Base-by-base conservation (phyloP, 352 stramenopile genomes). In the Globisporangium ultimum region DNA sequence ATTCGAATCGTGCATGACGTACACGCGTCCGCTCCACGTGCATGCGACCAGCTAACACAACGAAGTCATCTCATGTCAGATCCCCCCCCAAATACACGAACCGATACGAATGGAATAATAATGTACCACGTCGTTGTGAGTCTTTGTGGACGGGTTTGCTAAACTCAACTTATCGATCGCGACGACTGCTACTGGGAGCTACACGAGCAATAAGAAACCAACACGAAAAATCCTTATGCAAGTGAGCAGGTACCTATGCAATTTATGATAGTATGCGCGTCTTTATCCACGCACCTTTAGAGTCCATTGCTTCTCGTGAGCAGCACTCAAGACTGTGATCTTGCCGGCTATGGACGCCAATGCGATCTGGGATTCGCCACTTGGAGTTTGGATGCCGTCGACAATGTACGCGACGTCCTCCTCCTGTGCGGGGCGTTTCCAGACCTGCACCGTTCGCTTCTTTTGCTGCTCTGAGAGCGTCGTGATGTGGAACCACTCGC, bases 21-120 rank as follows among this genome's bases (percentile, higher is more conserved):
- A 87, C 22, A 91, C 56, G 53, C 75, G 60, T 2, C 84, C 83
- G 63, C 77, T 90, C 83, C 83, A 93, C 34, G 77, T 91, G 46
- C 79, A 90, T 3, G 67, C 74, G 10, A 91, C 65, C 50, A 93
- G 68, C 80, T 93, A 36, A 40, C 9, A 24, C 13, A 14, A 21
- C 3, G 24, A 20, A 21, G 8, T 11, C 9, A 32, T 46, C 22
- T 1, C 15, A 1, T 22, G 21, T 20, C 28, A 36, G 28, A 36
- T 36, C 28, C 28, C 28, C 28, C 28, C 4, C 9, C 8, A n/a
- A n/a, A n/a, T n/a, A n/a, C n/a, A n/a, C 28, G 3, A 55, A 21
- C 18, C 54, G 13, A 14, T 24, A 63, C n/a, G 17, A 48, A 47
- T 47, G 61, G 15, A 34, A 18, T 20, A 18, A 46, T 9, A 22